Evolutionary conservation across 2,329 filamentous ascomycete genomes (phyloP).

Genomic region (Cyanodermella asteris): DNA sequence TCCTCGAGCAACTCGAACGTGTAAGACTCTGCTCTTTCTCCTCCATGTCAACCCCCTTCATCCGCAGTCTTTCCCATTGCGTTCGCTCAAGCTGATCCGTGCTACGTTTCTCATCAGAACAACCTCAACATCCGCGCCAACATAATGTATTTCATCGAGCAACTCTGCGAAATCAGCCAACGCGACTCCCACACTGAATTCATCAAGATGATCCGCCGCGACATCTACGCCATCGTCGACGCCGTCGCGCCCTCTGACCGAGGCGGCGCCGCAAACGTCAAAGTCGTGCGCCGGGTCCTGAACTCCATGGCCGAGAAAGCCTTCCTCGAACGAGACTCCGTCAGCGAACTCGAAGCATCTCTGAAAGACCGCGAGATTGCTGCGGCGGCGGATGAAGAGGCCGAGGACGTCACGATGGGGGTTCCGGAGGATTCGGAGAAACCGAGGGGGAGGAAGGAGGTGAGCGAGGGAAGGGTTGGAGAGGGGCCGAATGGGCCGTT

Average conservation of each 20-base stretch:
- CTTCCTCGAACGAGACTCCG: conserved; percentile 52
- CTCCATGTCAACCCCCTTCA: conserved; percentile 12
- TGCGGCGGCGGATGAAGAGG: no score
- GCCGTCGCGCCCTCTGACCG: conserved; percentile 74
- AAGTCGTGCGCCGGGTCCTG: conserved; percentile 67
- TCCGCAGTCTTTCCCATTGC: conserved; percentile 2
- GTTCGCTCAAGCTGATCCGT: not conserved
- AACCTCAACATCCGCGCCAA: conserved; percentile 95
- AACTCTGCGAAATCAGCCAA: conserved; percentile 68
- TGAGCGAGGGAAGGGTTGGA: no score
- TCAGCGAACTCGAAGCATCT: conserved; percentile 60
- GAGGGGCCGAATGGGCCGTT: conserved; percentile 4
- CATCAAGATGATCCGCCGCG: conserved; percentile 81
- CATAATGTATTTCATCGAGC: conserved; percentile 98
- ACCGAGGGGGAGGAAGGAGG: no score
- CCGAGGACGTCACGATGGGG: conserved; percentile 4
- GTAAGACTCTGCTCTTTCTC: no score
- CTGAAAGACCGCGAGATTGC: conserved; percentile 64
- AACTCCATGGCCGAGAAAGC: conserved; percentile 46
- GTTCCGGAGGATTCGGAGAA: not conserved
- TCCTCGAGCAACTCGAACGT: conserved; percentile 80
- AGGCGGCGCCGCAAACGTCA: conserved; percentile 78
- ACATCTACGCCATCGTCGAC: conserved; percentile 79
- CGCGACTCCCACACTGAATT: conserved; percentile 61
- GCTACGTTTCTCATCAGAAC: conserved; percentile 44